Conservation (phyloP, 2,329 filamentous ascomycete genomes). For the Penicillium sp. region DNA sequence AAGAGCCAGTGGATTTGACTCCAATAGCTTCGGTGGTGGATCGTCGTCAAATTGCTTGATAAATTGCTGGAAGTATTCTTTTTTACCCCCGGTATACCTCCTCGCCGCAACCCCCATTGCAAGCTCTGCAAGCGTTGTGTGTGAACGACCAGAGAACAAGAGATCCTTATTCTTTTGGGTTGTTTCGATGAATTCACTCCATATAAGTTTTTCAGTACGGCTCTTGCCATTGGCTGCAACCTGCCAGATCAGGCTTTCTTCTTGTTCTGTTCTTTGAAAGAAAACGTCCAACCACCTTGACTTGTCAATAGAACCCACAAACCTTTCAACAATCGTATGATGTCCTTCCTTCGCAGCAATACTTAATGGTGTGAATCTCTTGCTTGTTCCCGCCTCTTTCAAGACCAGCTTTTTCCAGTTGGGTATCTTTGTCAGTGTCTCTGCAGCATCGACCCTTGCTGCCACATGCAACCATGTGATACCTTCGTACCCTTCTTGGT, state of each 20-base stretch:
- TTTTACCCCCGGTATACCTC: not conserved
- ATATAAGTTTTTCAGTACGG: not conserved
- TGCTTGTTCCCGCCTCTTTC: not conserved
- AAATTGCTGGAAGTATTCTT: not conserved
- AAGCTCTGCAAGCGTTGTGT: not conserved
- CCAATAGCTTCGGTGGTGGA: not conserved
- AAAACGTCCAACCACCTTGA: not conserved
- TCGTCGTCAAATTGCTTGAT: not conserved
- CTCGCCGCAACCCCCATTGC: constrained; percentile 1
- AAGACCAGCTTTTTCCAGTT: not conserved
- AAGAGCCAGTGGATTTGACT: constrained; percentile 1
- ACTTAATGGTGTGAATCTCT: constrained; percentile 35
- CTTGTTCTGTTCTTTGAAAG: not conserved
- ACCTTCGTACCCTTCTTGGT: not conserved
- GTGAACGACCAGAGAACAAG: not conserved
- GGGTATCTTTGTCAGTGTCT: not conserved
- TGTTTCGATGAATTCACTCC: not conserved
- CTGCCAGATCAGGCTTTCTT: not conserved
- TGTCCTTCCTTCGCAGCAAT: constrained; percentile 37
- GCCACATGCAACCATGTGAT: constrained; percentile 11
- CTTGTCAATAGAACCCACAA: constrained; percentile 26
- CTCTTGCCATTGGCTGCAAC: not conserved
- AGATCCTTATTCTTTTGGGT: not conserved
- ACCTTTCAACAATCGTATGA: constrained; percentile 28
- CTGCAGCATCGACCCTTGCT: constrained; percentile 1